A percentile compares a stretch with the other conserved stretches of the same genome.
Conservation (phyloP, 805 yeast species). For the Kodamaea lidongshanica region DNA sequence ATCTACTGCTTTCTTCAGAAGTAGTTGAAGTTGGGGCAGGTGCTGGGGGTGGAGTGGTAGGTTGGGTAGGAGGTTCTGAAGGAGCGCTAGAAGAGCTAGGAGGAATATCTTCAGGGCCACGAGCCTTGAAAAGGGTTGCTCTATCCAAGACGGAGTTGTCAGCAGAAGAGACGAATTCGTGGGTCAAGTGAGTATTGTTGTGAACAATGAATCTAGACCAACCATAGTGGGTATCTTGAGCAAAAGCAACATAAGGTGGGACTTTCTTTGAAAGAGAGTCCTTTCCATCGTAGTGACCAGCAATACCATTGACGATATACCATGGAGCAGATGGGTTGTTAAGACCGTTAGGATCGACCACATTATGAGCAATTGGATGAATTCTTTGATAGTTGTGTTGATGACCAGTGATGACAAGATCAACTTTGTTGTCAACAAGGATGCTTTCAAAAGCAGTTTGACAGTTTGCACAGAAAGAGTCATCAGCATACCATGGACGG, state of each 20-base stretch:
- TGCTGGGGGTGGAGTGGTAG: conserved; percentile 2
- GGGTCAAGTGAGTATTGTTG: conserved; percentile 13
- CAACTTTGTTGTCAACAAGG: conserved; percentile 10
- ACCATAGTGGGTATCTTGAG: conserved; percentile 12
- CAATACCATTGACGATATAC: conserved; percentile 14
- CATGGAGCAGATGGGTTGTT: conserved; percentile 12
- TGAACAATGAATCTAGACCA: conserved; percentile 13
- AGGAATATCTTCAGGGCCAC: conserved; percentile 2
- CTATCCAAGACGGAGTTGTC: conserved; percentile 12
- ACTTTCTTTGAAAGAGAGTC: conserved; percentile 8
- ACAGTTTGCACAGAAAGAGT: conserved; percentile 7
- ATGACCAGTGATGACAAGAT: conserved; percentile 11
- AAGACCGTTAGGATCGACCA: conserved; percentile 12
- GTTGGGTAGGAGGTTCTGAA: background rate
- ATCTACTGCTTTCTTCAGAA: too few species aligned
- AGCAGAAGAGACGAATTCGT: conserved; percentile 11
- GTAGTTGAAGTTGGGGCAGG: conserved; percentile 1
- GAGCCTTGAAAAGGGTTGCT: conserved; percentile 12
- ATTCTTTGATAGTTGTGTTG: conserved; percentile 13
- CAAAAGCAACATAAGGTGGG: conserved; percentile 10
- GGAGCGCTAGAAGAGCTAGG: conserved; percentile 1
- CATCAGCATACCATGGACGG: conserved; percentile 12
- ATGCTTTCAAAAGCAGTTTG: conserved; percentile 11
- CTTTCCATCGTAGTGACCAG: conserved; percentile 14
- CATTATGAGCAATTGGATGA: conserved; percentile 8